phyloP scores from a whole-genome alignment of 2,329 filamentous ascomycete genomes.

The Paecilomyces dactylethromorphus region DNA sequence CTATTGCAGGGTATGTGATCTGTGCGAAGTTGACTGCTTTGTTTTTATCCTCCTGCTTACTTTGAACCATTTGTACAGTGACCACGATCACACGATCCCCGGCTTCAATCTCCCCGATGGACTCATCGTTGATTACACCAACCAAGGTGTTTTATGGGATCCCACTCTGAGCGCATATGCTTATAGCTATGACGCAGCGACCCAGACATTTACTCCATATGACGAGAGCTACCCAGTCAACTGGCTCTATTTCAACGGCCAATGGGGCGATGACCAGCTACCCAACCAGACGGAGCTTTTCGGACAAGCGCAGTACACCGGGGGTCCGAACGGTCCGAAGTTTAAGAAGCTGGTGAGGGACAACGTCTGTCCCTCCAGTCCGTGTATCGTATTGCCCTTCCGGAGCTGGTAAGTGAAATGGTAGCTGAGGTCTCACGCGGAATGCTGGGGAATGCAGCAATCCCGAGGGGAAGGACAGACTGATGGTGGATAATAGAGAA shows the following conservation, averaged over 20 bases:
- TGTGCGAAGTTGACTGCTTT: not conserved
- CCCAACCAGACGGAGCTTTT: slow-evolving; percentile 44
- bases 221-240: slow-evolving; percentile 41
- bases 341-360: slow-evolving; percentile 53
- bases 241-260: slow-evolving; percentile 52
- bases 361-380: slow-evolving; percentile 50
- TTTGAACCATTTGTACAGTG: slow-evolving; percentile 22
- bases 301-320: slow-evolving; percentile 50
- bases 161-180: slow-evolving; percentile 50
- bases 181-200: slow-evolving; percentile 45
- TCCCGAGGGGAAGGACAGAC: not conserved
- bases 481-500: not conserved
- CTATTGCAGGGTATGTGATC: slow-evolving; percentile 40
- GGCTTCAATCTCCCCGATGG: slow-evolving; percentile 50
- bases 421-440: slow-evolving; percentile 18
- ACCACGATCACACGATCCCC: slow-evolving; percentile 59
- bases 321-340: slow-evolving; percentile 56
- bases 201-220: slow-evolving; percentile 42
- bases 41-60: not conserved
- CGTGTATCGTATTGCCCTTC: slow-evolving; percentile 40
- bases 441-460: not conserved
- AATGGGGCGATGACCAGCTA: slow-evolving; percentile 59
- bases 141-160: slow-evolving; percentile 55
- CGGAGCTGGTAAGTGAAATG: slow-evolving; percentile 12
- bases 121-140: slow-evolving; percentile 50